Conservation (phyloP, 1,284 basidiomycete genomes). For the Malassezia obtusa region DNA sequence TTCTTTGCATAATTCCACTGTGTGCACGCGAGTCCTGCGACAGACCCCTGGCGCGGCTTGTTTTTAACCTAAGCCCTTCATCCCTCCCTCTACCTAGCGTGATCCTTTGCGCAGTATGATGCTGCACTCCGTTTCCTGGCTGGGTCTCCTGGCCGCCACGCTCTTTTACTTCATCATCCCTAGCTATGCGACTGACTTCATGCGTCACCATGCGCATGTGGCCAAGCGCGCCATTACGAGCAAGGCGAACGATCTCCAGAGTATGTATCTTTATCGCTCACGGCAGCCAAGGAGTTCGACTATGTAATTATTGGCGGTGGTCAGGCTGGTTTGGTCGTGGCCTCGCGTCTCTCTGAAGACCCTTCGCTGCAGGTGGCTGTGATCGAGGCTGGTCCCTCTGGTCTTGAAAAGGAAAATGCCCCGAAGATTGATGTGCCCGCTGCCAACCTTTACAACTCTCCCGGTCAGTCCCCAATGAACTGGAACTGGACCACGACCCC, state of each 20-base stretch:
- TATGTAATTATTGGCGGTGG: conserved; percentile 52
- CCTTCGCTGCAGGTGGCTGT: conserved; percentile 32
- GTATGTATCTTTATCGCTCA: neutral
- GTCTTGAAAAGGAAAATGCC: conserved; percentile 18
- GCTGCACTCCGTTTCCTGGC: too few relatives aligned
- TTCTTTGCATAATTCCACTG: too few relatives aligned
- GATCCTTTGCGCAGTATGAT: too few relatives aligned
- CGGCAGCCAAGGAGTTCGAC: conserved; percentile 38
- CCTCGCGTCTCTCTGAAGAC: conserved; percentile 32
- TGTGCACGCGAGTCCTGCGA: too few relatives aligned
- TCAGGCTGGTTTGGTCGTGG: conserved; percentile 51
- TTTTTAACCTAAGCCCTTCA: too few relatives aligned
- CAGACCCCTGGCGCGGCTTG: too few relatives aligned
- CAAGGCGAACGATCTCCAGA: conserved; percentile 8
- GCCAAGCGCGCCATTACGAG: neutral
- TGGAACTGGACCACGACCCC: conserved; percentile 30
- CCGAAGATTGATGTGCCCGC: conserved; percentile 16
- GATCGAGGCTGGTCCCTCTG: conserved; percentile 53
- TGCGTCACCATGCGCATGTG: neutral
- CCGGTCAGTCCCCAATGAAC: conserved; percentile 24
- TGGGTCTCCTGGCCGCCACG: neutral
- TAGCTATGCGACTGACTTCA: neutral
- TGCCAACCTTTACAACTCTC: conserved; percentile 30
- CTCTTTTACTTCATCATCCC: neutral
- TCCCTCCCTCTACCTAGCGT: too few relatives aligned